Base-by-base conservation (phyloP, 208 protist species). In the Trypanosomatidae sp. region DNA sequence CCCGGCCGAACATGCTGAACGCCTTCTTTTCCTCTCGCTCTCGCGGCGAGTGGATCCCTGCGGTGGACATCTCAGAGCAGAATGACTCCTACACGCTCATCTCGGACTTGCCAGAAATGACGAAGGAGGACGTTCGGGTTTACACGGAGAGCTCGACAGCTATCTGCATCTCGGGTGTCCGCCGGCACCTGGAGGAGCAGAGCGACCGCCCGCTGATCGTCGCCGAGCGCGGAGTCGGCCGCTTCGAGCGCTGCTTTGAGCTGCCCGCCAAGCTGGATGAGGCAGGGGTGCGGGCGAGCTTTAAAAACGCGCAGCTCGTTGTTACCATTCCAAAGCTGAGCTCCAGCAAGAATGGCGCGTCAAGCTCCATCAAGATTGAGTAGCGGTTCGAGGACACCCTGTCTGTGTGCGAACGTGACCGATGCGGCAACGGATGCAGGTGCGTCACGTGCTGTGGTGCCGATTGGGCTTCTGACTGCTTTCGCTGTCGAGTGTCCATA, bases 211-310 rank as follows among this genome's bases (percentile, higher is more conserved):
- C 78, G 12, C 55, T 84, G 17, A 59, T 81, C 33, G 66, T 92
- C 30, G 66, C 69, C 2, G 91, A 96, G 78, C 89, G 91, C 58
- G 85, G 83, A 1, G 43, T 47, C 52, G 88, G 89, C 19, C 74
- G 84, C 22, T 96, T 96, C 69, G 85, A 93, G 75, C 88, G 91
- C 39, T 96, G 91, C 76, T 82, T 96, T 49, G 79, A 90, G 9
- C 72, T 96, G 25, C 82, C 82, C 6, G 62, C 77, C 10, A 58
- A 49, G 7, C 41, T 94, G 44, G 79, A 79, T 15, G 76, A 85
- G 58, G 47, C 62, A 13, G 72, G 65, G 6, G 69, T 96, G 25
- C 84, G 87, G 73, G 91, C 91, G 7, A 81, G 33, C n/a, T 84
- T 92, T 62, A 76, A 66, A 9, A 70, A 92, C 68, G n/a, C 78